A percentile compares a stretch with the other conserved stretches of the same genome.
Evolutionary conservation across 805 yeast species (phyloP).

Genomic region (Cyberlindnera mrakii): DNA sequence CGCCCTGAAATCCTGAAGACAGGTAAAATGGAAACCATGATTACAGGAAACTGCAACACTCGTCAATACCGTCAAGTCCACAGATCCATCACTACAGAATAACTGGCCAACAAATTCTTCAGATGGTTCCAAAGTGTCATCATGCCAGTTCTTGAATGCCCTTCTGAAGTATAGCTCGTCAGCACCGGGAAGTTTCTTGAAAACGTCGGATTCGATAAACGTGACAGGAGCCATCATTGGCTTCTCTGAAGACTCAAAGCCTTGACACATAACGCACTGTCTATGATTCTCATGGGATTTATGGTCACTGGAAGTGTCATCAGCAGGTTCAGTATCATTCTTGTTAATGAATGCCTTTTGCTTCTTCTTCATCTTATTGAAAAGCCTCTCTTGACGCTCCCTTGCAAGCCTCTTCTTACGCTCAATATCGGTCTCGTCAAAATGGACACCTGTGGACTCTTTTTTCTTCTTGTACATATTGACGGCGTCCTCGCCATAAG

Average conservation of each 20-base stretch:
- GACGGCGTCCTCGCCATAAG: conserved; percentile 54
- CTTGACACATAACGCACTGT: conserved; percentile 56
- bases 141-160: conserved; percentile 17
- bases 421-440: conserved; percentile 49
- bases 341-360: conserved; percentile 69
- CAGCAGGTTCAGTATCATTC: conserved; percentile 35
- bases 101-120: conserved; percentile 25
- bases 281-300: conserved; percentile 21
- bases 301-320: conserved; percentile 16
- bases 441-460: conserved; percentile 29
- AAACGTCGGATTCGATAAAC: conserved; percentile 31
- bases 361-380: conserved; percentile 62
- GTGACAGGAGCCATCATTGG: conserved; percentile 56
- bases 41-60: conserved; percentile 61
- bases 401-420: conserved; percentile 52
- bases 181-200: conserved; percentile 15
- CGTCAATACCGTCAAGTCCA: conserved; percentile 1
- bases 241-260: conserved; percentile 37
- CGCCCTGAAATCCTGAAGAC: conserved; percentile 62
- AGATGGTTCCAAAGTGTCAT: conserved; percentile 15
- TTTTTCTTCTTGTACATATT: conserved; percentile 43
- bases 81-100: conserved; percentile 13
- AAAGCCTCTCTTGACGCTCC: conserved; percentile 52
- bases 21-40: conserved; percentile 83
- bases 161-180: conserved; percentile 4